Evolutionary conservation across 1,139 yeast genomes (phyloP), one percentile per base, ranked within the genome.

Genomic region (Pneumocystis canis): DNA sequence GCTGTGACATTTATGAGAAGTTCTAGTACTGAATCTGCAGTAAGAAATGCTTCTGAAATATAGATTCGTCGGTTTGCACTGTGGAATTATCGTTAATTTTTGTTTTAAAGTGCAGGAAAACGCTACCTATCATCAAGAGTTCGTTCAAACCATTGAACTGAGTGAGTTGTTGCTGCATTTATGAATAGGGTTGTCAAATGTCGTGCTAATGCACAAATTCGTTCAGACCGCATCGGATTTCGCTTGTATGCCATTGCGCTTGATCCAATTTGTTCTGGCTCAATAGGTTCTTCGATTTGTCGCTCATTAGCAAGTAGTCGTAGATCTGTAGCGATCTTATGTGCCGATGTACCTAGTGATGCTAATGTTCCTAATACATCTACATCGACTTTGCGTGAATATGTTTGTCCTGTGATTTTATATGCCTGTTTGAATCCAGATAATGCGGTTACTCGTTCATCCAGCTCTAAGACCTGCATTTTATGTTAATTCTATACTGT

Each of bases 161-260:
- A 85, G 14, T 97, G 95, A 63, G 98, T 92, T 77, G 89, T 94
- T 70, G 92, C 85, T 62, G 97, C 95, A 75, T 92, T 97, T 73
- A 81, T 89, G 78, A 86, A 86, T 70, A 89, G 79, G 28, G 96
- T 86, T 69, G 96, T 96, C 76, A 92, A 77, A 76, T 92, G 97
- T 79, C 98, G 87, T 33, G 97, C 84, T 69, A 94, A 81, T 32
- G 98, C 92, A 78, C 99, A 92, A 66, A 92, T 97, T 75, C 99
- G 85, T 79, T 92, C 99, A 73, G 94, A 86, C 79, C 99, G 86
- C 99, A 92, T 92, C 75, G 99, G 99, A 79, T 92, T 92, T 79
- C 99, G 87, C 82, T 92, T 92, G 80, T 92, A 92, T 35, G 99
- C 99, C 99, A 92, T 92, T 58, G 98, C 98, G 65, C 90, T 83